Evolutionary conservation across 768 basidiomycete genomes (phyloP).

Genomic region (Podaxis pistillaris): DNA sequence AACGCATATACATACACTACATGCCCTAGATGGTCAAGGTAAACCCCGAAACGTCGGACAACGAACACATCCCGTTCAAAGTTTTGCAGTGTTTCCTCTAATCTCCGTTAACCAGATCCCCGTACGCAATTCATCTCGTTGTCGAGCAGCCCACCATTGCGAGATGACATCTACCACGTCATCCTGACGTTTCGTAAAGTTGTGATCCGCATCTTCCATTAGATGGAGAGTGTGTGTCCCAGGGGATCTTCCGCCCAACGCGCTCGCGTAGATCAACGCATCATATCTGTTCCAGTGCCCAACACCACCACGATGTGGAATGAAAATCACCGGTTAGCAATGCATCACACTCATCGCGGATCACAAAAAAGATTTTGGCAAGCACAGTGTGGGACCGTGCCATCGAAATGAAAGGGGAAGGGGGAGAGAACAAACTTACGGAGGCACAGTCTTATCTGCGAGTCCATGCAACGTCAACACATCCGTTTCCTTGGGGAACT

Average conservation of each 20-base stretch:
- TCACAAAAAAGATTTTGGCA: constrained; percentile 1
- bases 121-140: constrained; percentile 48
- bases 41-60: not conserved
- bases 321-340: not conserved
- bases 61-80: constrained; percentile 16
- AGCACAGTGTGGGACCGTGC: not conserved
- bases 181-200: constrained; percentile 67
- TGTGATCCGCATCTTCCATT: constrained; percentile 77
- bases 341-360: not conserved
- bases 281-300: constrained; percentile 51
- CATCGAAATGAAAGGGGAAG: not conserved
- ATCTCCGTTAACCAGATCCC: constrained; percentile 64
- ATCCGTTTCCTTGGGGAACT: constrained; percentile 60
- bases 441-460: constrained; percentile 62
- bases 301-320: constrained; percentile 2
- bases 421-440: constrained; percentile 42
- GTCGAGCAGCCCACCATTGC: constrained; percentile 59
- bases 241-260: constrained; percentile 51
- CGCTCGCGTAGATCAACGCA: constrained; percentile 65
- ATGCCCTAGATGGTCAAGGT: not conserved
- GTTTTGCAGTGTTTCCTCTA: constrained; percentile 28
- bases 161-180: constrained; percentile 67
- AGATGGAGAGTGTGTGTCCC: constrained; percentile 73
- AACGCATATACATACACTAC: not conserved
- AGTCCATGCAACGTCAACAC: constrained; percentile 83